Base-by-base conservation (phyloP, 2,329 filamentous ascomycete species). In the Penicillium sp. region DNA sequence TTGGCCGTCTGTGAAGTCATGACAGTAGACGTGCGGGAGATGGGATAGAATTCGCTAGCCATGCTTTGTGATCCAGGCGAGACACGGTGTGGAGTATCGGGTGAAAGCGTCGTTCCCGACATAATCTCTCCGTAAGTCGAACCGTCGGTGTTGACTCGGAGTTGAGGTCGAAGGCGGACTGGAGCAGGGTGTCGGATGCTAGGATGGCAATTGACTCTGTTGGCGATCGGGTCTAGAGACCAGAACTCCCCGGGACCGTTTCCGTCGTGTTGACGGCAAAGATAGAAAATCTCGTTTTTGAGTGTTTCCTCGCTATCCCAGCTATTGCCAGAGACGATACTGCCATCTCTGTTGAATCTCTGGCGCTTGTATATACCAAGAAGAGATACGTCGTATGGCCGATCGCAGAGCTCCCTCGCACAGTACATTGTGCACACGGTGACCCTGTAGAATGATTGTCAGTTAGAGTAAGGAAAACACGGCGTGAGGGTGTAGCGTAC, bases 351-450 rank as follows among this genome's bases (percentile, higher is more conserved):
- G 5, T 48, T 48, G 17, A 59, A 42, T 26, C 49, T 51, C 17
- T 53, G 63, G 37, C 61, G 67, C 33, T 58, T 66, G 56, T 72
- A 73, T 7, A 75, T 60, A 0, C 73, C 72, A 25, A 75, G 58
- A 16, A 75, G 57, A 1, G 73, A 75, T 4, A 74, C 65, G 36
- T 74, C 69, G 48, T 74, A 75, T 30, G 72, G 71, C 25, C 71
- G 66, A 48, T 72, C 67, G 45, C 69, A 74, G 19, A 75, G 60
- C 53, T 75, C 69, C 26, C 70, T 65, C 7, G 71, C 69, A 55
- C 73, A 73, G 51, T 75, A 75, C 26, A 73, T 68, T 1, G 67
- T 65, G 41, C 69, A 73, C n/a, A 72, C 60, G 2, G 69, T 72
- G 12, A 72, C 54, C 45, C 73, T 76, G 37, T 12, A 41, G 3